Evolutionary conservation across 306 rosid genomes (phyloP), one percentile per base, ranked within the genome.

Genomic region (Acacia confusa): DNA sequence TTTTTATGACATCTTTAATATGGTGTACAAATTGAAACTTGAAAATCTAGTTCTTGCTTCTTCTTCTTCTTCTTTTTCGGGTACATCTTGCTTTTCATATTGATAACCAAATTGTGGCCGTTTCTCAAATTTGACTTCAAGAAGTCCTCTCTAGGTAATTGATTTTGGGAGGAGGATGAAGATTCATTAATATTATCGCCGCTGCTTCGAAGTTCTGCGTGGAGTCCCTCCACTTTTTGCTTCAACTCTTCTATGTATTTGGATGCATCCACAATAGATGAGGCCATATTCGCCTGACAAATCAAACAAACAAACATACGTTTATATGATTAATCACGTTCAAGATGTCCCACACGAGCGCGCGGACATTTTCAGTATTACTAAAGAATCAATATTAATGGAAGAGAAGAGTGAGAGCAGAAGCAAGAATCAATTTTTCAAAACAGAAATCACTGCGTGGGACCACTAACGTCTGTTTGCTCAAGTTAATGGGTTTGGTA

Each of bases 181-280:
- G 83, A 82, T 75, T 52, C 87, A 44, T 45, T 45, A 45, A 45
- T 45, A 45, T 9, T 45, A 45, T 45, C 6, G 9, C 4, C 38
- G 15, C 27, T 44, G 34, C 79, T 72, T 84, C 58, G 89, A 27
- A 84, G 83, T 71, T 90, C 91, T 67, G 88, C 78, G 85, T 82
- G 87, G 27, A 89, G 58, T 52, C 83, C 82, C 36, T 85, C 91
- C 38, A 91, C 91, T 86, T 91, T 91, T 55, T 82, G 84, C 88
- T 91, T 93, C 92, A 91, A 78, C 74, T 90, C 97, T 67, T 86
- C 65, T 57, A 93, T 93, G 50, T 91, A 91, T 30, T 47, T 93
- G 34, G 94, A 86, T 53, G 96, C 96, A 72, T 93, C 97, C 38
- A 87, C 36, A 60, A 91, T 83, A 81, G 89, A 87, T 52, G 94